Conservation (phyloP, 2,329 filamentous ascomycete species). For the Rugonectria rugulosa region DNA sequence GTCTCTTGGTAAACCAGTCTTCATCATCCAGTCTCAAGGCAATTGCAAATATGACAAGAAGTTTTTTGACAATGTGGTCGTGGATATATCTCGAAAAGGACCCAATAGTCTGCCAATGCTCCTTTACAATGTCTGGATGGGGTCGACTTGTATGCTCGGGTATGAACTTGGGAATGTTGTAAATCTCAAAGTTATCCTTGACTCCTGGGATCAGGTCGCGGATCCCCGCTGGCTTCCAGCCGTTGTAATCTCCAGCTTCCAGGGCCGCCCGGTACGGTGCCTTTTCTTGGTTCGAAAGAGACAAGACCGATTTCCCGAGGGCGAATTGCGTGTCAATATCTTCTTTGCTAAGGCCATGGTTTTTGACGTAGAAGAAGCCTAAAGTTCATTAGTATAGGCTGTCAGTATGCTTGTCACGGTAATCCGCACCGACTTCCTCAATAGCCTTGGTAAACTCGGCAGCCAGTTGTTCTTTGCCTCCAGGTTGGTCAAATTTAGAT, state of each 20-base stretch:
- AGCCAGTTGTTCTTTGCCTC: too few species aligned
- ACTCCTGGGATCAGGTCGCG: not conserved
- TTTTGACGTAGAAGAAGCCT: constrained; percentile 5
- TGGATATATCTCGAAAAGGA: too few species aligned
- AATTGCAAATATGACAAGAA: not conserved
- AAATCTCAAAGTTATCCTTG: not conserved
- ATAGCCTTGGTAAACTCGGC: too few species aligned
- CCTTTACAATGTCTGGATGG: not conserved
- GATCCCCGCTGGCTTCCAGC: not conserved
- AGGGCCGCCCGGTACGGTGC: not conserved
- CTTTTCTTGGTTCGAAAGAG: not conserved
- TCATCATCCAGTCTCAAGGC: not conserved
- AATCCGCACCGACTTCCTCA: too few species aligned
- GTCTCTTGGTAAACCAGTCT: not conserved
- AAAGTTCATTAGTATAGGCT: too few species aligned
- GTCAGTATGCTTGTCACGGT: too few species aligned
- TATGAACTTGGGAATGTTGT: too few species aligned
- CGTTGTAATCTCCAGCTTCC: not conserved
- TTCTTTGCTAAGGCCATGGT: not conserved
- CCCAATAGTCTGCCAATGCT: too few species aligned
- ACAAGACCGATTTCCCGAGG: not conserved
- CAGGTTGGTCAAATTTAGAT: too few species aligned
- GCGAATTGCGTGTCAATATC: not conserved
- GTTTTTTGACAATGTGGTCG: not conserved
- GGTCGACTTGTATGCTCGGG: too few species aligned